Conservation (phyloP, 2,329 filamentous ascomycete species). For the Cladosporium sp. region DNA sequence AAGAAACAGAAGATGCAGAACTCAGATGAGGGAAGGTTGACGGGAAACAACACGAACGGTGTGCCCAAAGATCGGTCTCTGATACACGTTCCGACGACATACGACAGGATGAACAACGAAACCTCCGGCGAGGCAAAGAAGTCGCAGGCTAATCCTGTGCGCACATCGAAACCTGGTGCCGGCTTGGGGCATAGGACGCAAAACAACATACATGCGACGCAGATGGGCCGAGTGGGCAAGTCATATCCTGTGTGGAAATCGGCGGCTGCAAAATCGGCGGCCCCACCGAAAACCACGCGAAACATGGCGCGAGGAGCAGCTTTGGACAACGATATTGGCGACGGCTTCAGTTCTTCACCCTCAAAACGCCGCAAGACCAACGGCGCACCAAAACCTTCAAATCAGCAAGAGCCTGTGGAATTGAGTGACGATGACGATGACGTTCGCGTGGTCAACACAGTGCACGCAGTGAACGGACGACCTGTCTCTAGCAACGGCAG, state of each 20-base stretch:
- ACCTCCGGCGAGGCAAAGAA: not conserved
- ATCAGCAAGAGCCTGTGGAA: not conserved
- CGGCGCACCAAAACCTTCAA: not conserved
- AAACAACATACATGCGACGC: not conserved
- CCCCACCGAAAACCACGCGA: not conserved
- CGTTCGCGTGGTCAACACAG: not conserved
- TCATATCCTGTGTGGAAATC: not conserved
- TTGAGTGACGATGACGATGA: not conserved
- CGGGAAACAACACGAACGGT: not conserved
- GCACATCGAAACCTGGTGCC: not conserved
- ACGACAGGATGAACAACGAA: not conserved
- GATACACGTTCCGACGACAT: not conserved
- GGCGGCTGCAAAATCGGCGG: not conserved
- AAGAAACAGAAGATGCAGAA: not conserved
- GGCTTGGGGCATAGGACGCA: not conserved
- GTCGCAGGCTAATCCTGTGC: not conserved
- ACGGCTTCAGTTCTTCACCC: not conserved
- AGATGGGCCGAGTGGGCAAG: not conserved
- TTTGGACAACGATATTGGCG: not conserved
- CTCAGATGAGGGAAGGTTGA: not conserved
- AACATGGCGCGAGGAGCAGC: not conserved
- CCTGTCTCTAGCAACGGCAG: not conserved
- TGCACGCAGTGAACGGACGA: slow-evolving; percentile 4
- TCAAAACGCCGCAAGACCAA: slow-evolving; percentile 8
- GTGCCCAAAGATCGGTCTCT: not conserved